Evolutionary conservation across 495 filamentous ascomycete species (phyloP), one percentile per base, ranked within the genome.

Genomic region (Hyaloscypha hepaticicola): DNA sequence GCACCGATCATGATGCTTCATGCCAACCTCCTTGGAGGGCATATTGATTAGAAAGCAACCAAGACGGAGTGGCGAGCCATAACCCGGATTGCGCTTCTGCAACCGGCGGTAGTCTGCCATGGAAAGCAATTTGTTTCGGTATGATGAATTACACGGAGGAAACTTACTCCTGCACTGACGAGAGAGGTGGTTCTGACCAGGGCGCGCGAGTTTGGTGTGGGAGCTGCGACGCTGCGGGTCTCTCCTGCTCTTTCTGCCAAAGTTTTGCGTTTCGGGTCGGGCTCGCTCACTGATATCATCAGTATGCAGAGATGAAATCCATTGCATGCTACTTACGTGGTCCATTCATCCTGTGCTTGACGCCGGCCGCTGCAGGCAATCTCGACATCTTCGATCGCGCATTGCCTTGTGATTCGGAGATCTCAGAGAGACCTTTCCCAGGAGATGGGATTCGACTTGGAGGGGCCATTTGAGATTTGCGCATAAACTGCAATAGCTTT

Each of bases 361-460:
- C 27, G 25, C 55, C 60, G 9, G 64, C 56, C 24, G 77, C 71
- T 27, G 80, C 82, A 27, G 87, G 84, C 41, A 80, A 78, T 63
- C 80, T 75, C 31, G 80, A 73, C 27, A 74, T 73, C 14, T 81
- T 80, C 16, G 85, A 82, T 65, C 90, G 87, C 63, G 85, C 78
- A 77, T 95, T 95, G 66, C 78, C 85, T 60, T 86, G 80, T 4
- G 90, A 90, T 4, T 85, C 80, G 61, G 84, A 83, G 73, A 88
- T 82, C 64, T 89, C 87, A 52, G 70, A 71, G 5, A 89, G 70
- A 11, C 71, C 66, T 57, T 73, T 76, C 7, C 64, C 72, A 11
- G 73, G 72, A 52, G 70, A 72, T 3, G 70, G 70, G 24, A 74
- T 71, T 51, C 66, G 76, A 67, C 69, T 77, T n/a, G 74, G 74